Evolutionary conservation across 2,329 filamentous ascomycete genomes (phyloP).

Genomic region (Verticillium alfalfae): DNA sequence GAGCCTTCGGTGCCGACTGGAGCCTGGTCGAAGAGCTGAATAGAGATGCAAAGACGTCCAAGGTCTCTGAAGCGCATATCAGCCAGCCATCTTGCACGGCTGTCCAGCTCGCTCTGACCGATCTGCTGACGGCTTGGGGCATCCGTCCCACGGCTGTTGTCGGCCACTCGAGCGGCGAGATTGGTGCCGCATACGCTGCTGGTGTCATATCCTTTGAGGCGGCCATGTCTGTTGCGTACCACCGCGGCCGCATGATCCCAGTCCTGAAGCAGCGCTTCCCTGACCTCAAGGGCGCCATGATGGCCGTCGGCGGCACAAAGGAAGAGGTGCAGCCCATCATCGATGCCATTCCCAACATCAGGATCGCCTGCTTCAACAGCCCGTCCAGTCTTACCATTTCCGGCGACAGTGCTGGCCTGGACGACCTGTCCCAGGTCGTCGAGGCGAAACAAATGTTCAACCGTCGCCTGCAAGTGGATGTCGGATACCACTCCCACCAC

Average conservation of each 20-base stretch:
- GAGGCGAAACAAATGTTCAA: slow-evolving; percentile 23
- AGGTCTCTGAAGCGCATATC: slow-evolving; percentile 14
- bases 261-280: slow-evolving; percentile 13
- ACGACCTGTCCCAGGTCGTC: slow-evolving; percentile 18
- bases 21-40: slow-evolving; percentile 14
- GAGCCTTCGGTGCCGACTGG: not conserved
- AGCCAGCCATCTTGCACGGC: slow-evolving; percentile 27
- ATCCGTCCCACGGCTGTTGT: slow-evolving; percentile 26
- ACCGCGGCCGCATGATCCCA: slow-evolving; percentile 23
- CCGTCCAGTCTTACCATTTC: slow-evolving; percentile 21
- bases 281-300: slow-evolving; percentile 21
- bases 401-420: slow-evolving; percentile 15
- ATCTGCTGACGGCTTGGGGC: slow-evolving; percentile 24
- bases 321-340: slow-evolving; percentile 21
- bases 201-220: slow-evolving; percentile 25
- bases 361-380: slow-evolving; percentile 23
- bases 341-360: slow-evolving; percentile 11
- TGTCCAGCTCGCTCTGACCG: slow-evolving; percentile 32
- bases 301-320: slow-evolving; percentile 28
- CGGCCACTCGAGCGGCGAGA: slow-evolving; percentile 38
- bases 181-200: slow-evolving; percentile 36
- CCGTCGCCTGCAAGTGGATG: slow-evolving; percentile 28
- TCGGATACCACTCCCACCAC: slow-evolving; percentile 35
- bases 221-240: slow-evolving; percentile 31
- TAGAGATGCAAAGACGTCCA: slow-evolving; percentile 4